Conservation (phyloP, 2,329 filamentous ascomycete species). For the Emergomyces orientalis region DNA sequence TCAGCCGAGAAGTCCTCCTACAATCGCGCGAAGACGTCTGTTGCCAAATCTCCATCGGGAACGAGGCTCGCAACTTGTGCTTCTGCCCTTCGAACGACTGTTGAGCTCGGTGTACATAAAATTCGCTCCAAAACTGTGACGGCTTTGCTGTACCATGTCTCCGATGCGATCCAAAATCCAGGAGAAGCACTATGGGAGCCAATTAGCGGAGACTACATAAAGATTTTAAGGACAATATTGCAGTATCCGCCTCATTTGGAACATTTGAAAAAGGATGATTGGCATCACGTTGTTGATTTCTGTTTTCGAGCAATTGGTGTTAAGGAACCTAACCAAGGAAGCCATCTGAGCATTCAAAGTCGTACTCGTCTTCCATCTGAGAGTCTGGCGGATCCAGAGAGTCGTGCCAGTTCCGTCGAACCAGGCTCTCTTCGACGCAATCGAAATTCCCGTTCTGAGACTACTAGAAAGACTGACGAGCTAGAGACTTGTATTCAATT, state of each 20-base stretch:
- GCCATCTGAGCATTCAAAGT: constrained; percentile 24
- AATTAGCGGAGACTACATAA: constrained; percentile 68
- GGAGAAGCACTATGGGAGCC: constrained; percentile 58
- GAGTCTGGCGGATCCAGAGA: constrained; percentile 20
- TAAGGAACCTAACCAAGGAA: constrained; percentile 22
- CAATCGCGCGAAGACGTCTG: constrained; percentile 46
- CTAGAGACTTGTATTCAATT: constrained; percentile 57
- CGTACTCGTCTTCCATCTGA: constrained; percentile 22
- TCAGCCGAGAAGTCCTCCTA: constrained; percentile 59
- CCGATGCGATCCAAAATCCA: constrained; percentile 56
- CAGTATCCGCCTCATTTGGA: constrained; percentile 69
- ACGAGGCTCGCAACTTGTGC: constrained; percentile 59
- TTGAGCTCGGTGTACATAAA: constrained; percentile 58
- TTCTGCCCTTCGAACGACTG: constrained; percentile 59
- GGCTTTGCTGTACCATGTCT: constrained; percentile 71
- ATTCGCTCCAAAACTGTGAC: constrained; percentile 70
- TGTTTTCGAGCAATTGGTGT: constrained; percentile 50
- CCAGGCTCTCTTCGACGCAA: constrained; percentile 19
- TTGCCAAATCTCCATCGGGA: constrained; percentile 42
- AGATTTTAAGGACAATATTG: constrained; percentile 61
- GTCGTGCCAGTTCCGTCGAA: constrained; percentile 25
- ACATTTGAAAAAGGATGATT: constrained; percentile 59
- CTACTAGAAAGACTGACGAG: constrained; percentile 38
- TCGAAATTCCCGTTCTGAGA: constrained; percentile 13
- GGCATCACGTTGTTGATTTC: constrained; percentile 62